phyloP scores from a whole-genome alignment of 768 basidiomycete genomes.

The Leccinum subgranulosum region DNA sequence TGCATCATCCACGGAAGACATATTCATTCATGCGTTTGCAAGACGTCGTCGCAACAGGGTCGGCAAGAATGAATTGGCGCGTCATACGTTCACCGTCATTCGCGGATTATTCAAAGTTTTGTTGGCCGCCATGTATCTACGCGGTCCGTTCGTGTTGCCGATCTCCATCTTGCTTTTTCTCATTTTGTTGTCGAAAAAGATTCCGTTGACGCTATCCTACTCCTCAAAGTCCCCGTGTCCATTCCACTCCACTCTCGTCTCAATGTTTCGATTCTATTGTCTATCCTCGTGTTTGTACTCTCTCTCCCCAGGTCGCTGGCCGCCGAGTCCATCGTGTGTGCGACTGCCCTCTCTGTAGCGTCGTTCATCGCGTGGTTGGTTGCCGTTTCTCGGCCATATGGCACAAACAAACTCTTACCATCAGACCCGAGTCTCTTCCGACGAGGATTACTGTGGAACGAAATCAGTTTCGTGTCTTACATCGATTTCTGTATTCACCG shows the following conservation, averaged over 20 bases:
- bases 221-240: constrained; percentile 40
- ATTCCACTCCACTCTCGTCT: constrained; percentile 35
- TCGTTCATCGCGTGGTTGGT: constrained; percentile 63
- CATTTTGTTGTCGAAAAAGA: constrained; percentile 36
- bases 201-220: constrained; percentile 49
- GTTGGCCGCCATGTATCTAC: constrained; percentile 60
- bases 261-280: constrained; percentile 40
- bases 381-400: constrained; percentile 50
- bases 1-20: constrained; percentile 61
- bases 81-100: constrained; percentile 41
- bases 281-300: constrained; percentile 45
- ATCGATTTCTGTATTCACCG: background rate
- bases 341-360: constrained; percentile 56
- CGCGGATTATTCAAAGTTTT: constrained; percentile 48
- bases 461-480: constrained; percentile 48
- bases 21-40: constrained; percentile 60
- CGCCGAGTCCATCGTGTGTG: constrained; percentile 50
- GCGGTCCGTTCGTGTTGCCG: constrained; percentile 44
- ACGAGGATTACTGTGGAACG: constrained; percentile 58
- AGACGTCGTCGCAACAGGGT: constrained; percentile 48
- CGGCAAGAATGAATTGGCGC: constrained; percentile 40
- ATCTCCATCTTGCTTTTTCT: constrained; percentile 2
- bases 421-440: constrained; percentile 36
- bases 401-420: constrained; percentile 40
- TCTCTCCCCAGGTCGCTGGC: constrained; percentile 54